Percentiles rank a stretch among this genome's conserved stretches.
Evolutionary conservation across 257 asterid genomes (phyloP).

Genomic region (Voacanga thouarsii): DNA sequence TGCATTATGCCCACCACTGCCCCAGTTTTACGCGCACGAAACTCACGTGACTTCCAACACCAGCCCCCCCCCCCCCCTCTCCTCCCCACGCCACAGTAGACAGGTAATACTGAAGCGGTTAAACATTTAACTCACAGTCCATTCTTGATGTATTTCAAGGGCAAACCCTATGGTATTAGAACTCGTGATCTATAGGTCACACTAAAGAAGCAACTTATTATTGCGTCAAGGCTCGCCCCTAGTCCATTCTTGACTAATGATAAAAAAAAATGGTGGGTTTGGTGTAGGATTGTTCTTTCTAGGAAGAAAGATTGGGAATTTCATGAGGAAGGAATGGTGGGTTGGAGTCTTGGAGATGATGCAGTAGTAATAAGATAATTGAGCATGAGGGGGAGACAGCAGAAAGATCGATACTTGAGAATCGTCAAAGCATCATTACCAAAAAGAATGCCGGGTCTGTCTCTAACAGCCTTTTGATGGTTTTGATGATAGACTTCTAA

Average conservation of each 20-base stretch:
- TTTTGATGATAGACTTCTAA: slow-evolving; percentile 1
- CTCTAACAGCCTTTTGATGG: background rate
- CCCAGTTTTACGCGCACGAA: background rate
- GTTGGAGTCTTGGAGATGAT: background rate
- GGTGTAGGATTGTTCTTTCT: no score
- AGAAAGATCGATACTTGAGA: background rate
- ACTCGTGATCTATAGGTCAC: no score
- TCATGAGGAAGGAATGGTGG: background rate
- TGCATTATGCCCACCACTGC: background rate
- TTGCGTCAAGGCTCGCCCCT: no score
- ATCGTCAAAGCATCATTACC: background rate
- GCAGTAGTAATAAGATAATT: background rate
- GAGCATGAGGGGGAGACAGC: background rate
- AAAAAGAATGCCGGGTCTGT: slow-evolving; percentile 21
- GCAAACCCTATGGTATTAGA: no score
- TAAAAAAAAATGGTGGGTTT: no score
- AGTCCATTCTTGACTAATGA: no score
- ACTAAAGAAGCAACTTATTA: no score
- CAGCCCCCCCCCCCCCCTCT: background rate
- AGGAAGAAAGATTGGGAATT: background rate
- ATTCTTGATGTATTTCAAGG: no score
- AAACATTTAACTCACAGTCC: no score
- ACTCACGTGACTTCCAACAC: background rate
- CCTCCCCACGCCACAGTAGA: no score
- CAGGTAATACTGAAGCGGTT: no score